Evolutionary conservation across 805 yeast species (phyloP), one percentile per base, ranked within the genome.

Genomic region (Lipomyces japonicus): DNA sequence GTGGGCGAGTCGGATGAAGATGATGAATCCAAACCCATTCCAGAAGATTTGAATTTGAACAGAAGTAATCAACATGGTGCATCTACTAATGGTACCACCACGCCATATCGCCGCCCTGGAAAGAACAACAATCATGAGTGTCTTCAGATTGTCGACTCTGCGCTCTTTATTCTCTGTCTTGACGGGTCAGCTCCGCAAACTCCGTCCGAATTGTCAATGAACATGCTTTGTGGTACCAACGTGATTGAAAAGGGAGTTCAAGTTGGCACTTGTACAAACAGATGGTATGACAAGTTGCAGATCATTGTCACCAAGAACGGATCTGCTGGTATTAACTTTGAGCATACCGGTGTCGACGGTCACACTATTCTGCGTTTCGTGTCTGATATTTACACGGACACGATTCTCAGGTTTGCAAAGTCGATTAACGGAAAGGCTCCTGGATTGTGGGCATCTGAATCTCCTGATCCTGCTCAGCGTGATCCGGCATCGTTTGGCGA

Each of bases 281-380:
- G 97, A 65, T 89, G 96, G 96, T 89, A 88, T 65, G 97, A 89
- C 69, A 89, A 89, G 69, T 70, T 89, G 57, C 96, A 89, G 68
- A 75, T 89, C 58, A 89, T 89, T 46, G 79, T 89, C 48, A 87
- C 96, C 3, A 80, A 81, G 65, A 87, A 89, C 67, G 95, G 95
- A 22, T 85, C 86, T 67, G 96, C 93, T 2, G 97, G 97, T 25
- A 82, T 89, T 58, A 89, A 90, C 67, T 89, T 89, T 65, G 97
- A 89, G 63, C 79, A 89, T 64, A 68, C 97, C 0, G 96, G 96
- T 60, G 95, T 89, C 24, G 97, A 89, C 68, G 97, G 97, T 49
- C 96, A 89, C 67, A 89, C 97, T 0, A 95, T 89, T 3, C 71
- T 89, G 58, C 71, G 96, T 57, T 84, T 85, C 71, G 95, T 88